Evolutionary conservation across 2,329 filamentous ascomycete genomes (phyloP), one percentile per base, ranked within the genome.

Genomic region (Neonectria hederae): DNA sequence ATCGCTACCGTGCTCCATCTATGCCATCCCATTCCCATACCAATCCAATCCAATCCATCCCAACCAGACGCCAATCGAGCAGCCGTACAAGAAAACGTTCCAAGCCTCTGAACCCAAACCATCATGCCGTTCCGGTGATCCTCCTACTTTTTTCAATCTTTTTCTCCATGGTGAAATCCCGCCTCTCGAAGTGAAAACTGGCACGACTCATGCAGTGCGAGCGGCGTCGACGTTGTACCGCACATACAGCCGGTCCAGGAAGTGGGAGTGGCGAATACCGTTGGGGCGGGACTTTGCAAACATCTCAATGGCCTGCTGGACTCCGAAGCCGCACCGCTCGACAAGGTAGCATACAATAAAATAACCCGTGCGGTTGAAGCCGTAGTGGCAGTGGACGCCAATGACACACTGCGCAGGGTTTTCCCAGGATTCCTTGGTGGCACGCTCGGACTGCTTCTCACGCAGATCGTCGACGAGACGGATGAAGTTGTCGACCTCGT

Each of bases 341-440:
- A 97, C 90, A n/a, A 98, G 83, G 75, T 97, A 98, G 74, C 90
- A 93, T 32, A 93, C 91, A 54, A 98, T 88, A 75, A 97, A 92
- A 77, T 95, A 97, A 0, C 95, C 95, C 0, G 95, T 97, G 22
- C 94, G 87, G 76, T 98, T 97, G 81, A 97, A 97, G 0, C 95
- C 95, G 72, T 97, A 97, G 75, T 98, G 95, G 74, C 95, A 98
- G 76, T 98, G 95, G 0, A 97, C 93, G 2, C 91, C 94, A 55
- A 97, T 87, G 52, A 90, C 81, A n/a, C 73, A 75, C 45, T 74
- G 64, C 8, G 72, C 72, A 0, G 81, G 79, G 1, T 81, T 72
- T 6, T 79, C 76, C 69, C 77, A 81, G 2, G 82, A 80, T 21
- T 80, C 82, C 61, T 77, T 80, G 3, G 38, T 55, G 8, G 75